Percentiles rank a stretch among this genome's conserved stretches.
Conservation (phyloP, 2,329 filamentous ascomycete species). For the Xylariales sp. region DNA sequence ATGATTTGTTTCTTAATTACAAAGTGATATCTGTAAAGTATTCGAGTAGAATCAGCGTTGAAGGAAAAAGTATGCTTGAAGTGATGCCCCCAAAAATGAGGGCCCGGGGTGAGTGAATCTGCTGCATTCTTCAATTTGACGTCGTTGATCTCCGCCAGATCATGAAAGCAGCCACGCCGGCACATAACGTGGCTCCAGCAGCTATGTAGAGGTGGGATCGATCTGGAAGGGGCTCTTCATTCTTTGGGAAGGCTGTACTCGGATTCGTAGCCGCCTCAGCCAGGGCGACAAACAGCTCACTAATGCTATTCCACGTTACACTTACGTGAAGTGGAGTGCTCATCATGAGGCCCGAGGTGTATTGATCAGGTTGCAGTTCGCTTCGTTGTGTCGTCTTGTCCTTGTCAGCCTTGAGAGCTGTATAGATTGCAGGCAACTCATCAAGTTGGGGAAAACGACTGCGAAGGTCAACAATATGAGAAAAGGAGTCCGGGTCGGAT, state of each 20-base stretch:
- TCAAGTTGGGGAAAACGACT: constrained; percentile 78
- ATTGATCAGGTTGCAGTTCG: constrained; percentile 87
- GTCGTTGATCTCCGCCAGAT: constrained; percentile 59
- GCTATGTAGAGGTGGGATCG: constrained; percentile 83
- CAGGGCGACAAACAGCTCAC: constrained; percentile 86
- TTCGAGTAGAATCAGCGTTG: too few species aligned
- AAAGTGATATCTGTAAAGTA: too few species aligned
- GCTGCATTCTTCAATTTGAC: constrained; percentile 20
- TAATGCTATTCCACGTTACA: constrained; percentile 89
- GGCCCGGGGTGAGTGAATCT: too few species aligned
- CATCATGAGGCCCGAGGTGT: constrained; percentile 82
- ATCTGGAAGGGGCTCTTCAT: constrained; percentile 79
- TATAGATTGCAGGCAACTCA: constrained; percentile 86
- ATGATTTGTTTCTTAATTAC: too few species aligned
- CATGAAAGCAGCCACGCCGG: constrained; percentile 58
- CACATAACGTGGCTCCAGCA: constrained; percentile 66
- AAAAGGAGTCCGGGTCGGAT: constrained; percentile 92
- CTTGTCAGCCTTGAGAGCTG: constrained; percentile 88
- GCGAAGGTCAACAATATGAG: constrained; percentile 80
- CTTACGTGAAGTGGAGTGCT: constrained; percentile 89
- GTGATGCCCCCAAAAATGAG: too few species aligned
- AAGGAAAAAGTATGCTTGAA: too few species aligned
- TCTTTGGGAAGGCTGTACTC: constrained; percentile 82
- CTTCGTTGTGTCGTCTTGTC: constrained; percentile 96
- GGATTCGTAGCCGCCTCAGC: constrained; percentile 92